Conservation (phyloP, 495 filamentous ascomycete genomes). For the Thozetella sp. region DNA sequence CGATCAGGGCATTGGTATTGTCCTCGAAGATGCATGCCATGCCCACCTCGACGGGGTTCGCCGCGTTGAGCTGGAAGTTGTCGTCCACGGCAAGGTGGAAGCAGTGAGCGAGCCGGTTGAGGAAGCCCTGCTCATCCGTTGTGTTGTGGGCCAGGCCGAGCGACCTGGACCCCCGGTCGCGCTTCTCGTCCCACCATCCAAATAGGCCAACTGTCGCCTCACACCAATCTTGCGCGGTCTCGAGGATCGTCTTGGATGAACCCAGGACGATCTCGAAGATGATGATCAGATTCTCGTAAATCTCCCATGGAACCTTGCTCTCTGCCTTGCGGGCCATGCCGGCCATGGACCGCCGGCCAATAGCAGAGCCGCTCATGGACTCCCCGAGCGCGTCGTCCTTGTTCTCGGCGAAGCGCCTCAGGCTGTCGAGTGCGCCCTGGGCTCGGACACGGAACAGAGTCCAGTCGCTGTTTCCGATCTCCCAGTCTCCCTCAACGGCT, state of each 20-base stretch:
- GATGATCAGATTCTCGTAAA: conserved; percentile 76
- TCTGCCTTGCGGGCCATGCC: conserved; percentile 73
- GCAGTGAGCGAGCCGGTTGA: conserved; percentile 47
- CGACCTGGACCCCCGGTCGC: conserved; percentile 28
- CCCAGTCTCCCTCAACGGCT: conserved; percentile 68
- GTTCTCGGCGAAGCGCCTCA: conserved; percentile 76
- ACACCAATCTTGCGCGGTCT: conserved; percentile 77
- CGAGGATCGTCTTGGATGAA: conserved; percentile 66
- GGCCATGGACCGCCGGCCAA: conserved; percentile 35
- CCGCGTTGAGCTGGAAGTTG: conserved; percentile 70
- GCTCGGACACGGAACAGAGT: conserved; percentile 72
- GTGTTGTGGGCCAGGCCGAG: conserved; percentile 19
- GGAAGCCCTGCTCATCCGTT: conserved; percentile 34
- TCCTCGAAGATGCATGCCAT: conserved; percentile 79
- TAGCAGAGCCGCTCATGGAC: conserved; percentile 27
- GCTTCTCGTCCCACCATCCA: conserved; percentile 85
- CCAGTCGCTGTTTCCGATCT: conserved; percentile 77
- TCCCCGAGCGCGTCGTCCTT: conserved; percentile 44
- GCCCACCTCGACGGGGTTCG: conserved; percentile 73
- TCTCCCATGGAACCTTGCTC: conserved; percentile 81
- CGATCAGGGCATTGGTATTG: conserved; percentile 71
- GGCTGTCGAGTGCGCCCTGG: conserved; percentile 61
- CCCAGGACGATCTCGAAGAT: conserved; percentile 80
- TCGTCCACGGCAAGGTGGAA: conserved; percentile 47
- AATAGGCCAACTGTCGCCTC: conserved; percentile 81